Percentiles rank a stretch among this genome's conserved stretches.
Conservation (phyloP, 345 rosid genomes). For the Noccaea bulbosa region DNA sequence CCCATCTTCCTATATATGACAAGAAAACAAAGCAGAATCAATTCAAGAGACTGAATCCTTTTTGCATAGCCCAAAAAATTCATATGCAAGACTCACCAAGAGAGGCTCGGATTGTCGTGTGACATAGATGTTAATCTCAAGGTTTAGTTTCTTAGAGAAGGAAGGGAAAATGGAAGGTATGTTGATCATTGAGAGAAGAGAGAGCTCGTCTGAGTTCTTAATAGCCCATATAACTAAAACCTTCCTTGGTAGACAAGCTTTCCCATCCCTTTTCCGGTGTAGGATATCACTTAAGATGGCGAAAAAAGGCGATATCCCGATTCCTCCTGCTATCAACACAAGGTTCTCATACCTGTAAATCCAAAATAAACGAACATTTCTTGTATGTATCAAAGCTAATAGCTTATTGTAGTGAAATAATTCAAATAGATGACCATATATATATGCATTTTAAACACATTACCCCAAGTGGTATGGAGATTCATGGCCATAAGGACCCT, state of each 20-base stretch:
- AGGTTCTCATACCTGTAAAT: constrained; percentile 74
- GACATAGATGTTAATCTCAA: constrained; percentile 62
- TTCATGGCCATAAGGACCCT: constrained; percentile 94
- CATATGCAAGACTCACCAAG: constrained; percentile 53
- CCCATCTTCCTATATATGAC: constrained; percentile 77
- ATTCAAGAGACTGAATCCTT: background rate
- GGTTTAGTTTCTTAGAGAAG: constrained; percentile 55
- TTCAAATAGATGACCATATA: background rate
- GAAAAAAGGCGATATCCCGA: constrained; percentile 87
- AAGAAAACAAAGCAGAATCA: constrained; percentile 8
- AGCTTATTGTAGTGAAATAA: constrained; percentile 4
- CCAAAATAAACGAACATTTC: constrained; percentile 20
- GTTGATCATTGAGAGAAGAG: constrained; percentile 65
- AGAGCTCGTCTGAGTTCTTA: constrained; percentile 75
- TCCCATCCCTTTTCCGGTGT: constrained; percentile 67
- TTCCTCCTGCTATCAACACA: constrained; percentile 89
- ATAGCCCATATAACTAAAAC: constrained; percentile 82
- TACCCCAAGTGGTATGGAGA: constrained; percentile 77
- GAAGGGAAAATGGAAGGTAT: constrained; percentile 65
- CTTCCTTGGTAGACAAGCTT: constrained; percentile 68
- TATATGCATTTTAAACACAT: constrained; percentile 20
- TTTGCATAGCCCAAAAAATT: background rate
- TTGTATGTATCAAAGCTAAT: background rate
- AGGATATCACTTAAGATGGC: constrained; percentile 82
- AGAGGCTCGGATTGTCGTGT: constrained; percentile 76